These are phyloP conservation scores for Iberis pinnata DNA, from an alignment of 345 rosid species.

Conservation along the genomic window DNA sequence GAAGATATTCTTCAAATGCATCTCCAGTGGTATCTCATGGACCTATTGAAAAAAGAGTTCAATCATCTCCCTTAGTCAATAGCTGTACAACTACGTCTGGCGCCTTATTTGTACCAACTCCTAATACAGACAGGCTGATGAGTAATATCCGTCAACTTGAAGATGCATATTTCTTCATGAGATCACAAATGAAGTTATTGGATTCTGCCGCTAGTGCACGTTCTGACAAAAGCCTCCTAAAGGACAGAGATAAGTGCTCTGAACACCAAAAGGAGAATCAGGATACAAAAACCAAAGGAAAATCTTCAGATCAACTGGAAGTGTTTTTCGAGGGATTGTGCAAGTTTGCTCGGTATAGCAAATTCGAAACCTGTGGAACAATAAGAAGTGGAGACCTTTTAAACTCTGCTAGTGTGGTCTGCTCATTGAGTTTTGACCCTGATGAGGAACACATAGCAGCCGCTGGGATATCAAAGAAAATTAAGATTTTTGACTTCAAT, in stretches of 20 bases:
- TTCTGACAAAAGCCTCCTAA: constrained; percentile 40
- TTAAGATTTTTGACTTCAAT: constrained; percentile 70
- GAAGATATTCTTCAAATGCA: constrained; percentile 34
- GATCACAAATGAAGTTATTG: constrained; percentile 42
- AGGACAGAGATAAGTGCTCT: constrained; percentile 30
- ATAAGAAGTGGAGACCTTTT: constrained; percentile 66
- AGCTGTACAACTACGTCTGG: constrained; percentile 27
- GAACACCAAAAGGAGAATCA: constrained; percentile 32
- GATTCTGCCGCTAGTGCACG: constrained; percentile 30
- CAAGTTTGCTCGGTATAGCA: constrained; percentile 69
- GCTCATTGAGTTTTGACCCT: constrained; percentile 72
- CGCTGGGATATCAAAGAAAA: constrained; percentile 86
- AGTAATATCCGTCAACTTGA: constrained; percentile 61
- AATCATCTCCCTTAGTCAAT: constrained; percentile 18
- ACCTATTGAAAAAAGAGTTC: constrained; percentile 25
- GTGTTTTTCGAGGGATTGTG: constrained; percentile 67
- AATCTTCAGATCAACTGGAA: constrained; percentile 43
- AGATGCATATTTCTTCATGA: constrained; percentile 69
- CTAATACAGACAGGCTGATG: constrained; percentile 43
- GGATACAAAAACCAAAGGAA: constrained; percentile 31
- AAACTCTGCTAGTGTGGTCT: constrained; percentile 69
- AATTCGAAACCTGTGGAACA: constrained; percentile 66
- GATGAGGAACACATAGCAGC: constrained; percentile 75
- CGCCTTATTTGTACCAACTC: constrained; percentile 31
- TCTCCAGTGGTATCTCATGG: constrained; percentile 29